Evolutionary conservation across 2,329 filamentous ascomycete genomes (phyloP).

Genomic region (Amylocarpus encephaloides): DNA sequence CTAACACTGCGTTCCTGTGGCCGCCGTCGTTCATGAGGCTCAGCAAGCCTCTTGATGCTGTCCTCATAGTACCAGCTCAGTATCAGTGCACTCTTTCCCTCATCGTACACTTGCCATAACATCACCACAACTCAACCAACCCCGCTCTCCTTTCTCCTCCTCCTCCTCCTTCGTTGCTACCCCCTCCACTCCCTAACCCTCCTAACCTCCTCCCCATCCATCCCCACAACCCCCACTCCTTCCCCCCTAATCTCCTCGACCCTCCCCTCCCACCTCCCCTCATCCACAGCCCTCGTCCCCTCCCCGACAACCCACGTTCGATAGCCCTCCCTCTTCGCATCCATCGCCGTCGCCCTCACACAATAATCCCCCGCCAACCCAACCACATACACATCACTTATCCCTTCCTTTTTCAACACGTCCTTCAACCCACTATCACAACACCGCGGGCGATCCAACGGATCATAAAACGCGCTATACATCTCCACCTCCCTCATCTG

Average conservation of each 20-base stretch:
- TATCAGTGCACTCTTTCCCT: no score
- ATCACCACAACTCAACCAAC: background rate
- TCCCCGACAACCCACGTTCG: slow-evolving; percentile 71
- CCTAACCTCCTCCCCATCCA: slow-evolving; percentile 49
- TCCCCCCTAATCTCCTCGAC: slow-evolving; percentile 46
- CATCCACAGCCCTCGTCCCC: slow-evolving; percentile 67
- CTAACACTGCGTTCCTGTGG: no score
- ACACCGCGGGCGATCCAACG: slow-evolving; percentile 57
- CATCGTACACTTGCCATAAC: background rate
- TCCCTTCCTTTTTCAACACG: slow-evolving; percentile 46
- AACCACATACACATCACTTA: slow-evolving; percentile 79
- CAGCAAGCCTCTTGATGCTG: no score
- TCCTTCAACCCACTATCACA: slow-evolving; percentile 57
- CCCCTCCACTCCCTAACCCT: slow-evolving; percentile 34
- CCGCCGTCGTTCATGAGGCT: no score
- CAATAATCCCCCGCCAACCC: slow-evolving; percentile 89
- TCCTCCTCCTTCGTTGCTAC: background rate
- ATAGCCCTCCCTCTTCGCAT: slow-evolving; percentile 72
- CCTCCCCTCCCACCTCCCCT: slow-evolving; percentile 46
- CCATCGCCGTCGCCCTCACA: slow-evolving; percentile 69
- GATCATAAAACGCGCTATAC: slow-evolving; percentile 87
- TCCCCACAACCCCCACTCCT: slow-evolving; percentile 58
- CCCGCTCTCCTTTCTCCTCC: background rate
- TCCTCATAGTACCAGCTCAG: no score
- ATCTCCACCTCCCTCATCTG: slow-evolving; percentile 71